Percentiles rank a stretch among this genome's conserved stretches.
Conservation (phyloP, 257 asterid species). For the Solanum peruvianum region DNA sequence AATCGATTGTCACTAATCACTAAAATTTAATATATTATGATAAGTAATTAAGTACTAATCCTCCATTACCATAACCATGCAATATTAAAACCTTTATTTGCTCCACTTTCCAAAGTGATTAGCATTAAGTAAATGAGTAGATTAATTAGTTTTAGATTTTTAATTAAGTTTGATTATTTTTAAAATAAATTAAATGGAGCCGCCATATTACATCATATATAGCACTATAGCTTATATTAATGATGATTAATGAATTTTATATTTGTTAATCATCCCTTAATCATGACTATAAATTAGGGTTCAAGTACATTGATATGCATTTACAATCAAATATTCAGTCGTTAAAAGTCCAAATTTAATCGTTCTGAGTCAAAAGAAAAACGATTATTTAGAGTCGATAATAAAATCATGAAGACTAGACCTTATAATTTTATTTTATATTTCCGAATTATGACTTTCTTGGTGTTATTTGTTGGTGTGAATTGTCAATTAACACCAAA, state of each 20-base stretch:
- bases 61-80: background rate
- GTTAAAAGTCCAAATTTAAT: background rate
- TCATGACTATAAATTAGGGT: slow-evolving; percentile 2
- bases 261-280: background rate
- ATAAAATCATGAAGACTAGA: slow-evolving; percentile 15
- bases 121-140: background rate
- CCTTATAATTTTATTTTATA: background rate
- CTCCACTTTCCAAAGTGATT: background rate
- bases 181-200: background rate
- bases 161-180: background rate
- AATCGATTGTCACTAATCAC: background rate
- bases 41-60: background rate
- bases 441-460: slow-evolving; percentile 3
- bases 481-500: slow-evolving; percentile 43
- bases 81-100: background rate
- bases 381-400: background rate
- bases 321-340: background rate
- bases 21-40: background rate
- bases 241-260: background rate
- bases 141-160: too few relatives aligned
- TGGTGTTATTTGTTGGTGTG: slow-evolving; percentile 22
- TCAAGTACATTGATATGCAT: background rate
- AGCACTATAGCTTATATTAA: background rate
- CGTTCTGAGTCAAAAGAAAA: background rate
- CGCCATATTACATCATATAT: slow-evolving; percentile 17